Evolutionary conservation across 2,329 filamentous ascomycete species (phyloP), one percentile per base, ranked within the genome.

Genomic region (Phaeosphaeria sp.): DNA sequence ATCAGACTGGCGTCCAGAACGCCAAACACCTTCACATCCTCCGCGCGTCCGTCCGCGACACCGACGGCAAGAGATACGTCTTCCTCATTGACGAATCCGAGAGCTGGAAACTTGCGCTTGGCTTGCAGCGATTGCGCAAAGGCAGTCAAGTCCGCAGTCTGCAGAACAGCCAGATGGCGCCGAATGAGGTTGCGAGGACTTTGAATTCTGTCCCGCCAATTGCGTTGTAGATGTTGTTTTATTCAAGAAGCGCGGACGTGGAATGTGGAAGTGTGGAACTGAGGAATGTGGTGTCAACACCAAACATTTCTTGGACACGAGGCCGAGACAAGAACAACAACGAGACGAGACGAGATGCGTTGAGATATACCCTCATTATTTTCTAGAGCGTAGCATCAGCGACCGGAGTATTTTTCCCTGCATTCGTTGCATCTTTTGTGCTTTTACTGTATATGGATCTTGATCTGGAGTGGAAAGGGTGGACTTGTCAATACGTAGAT

Each of bases 81-180:
- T 89, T 89, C 65, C 79, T 89, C 20, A 73, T 89, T 51, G 80
- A 83, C 44, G 81, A 86, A 55, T 80, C 77, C 17, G 86, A 89
- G 69, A 85, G 82, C 39, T 89, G 86, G 85, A 89, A 89, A 72
- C 82, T 89, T 20, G 84, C 83, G 0, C 76, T 85, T 42, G 87
- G 87, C 1, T 73, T 89, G 44, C 81, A 86, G 69, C 78, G 83
- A 24, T 74, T 89, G 59, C 78, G 82, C 48, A 81, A 83, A 61
- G 86, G 87, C 17, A 82, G 81, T 54, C 82, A 85, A 65, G 84
- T 86, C 27, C 76, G 85, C 56, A 79, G 81, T 25, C 60, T 89
- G 66, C 83, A 81, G 17, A 82, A 84, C 42, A 81, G 79, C 53
- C 81, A 80, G 22, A 79, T 88, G 74, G 80, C 84, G 40, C 77